Conservation (phyloP, 2,329 filamentous ascomycete species). For the Trichophyton equinum region DNA sequence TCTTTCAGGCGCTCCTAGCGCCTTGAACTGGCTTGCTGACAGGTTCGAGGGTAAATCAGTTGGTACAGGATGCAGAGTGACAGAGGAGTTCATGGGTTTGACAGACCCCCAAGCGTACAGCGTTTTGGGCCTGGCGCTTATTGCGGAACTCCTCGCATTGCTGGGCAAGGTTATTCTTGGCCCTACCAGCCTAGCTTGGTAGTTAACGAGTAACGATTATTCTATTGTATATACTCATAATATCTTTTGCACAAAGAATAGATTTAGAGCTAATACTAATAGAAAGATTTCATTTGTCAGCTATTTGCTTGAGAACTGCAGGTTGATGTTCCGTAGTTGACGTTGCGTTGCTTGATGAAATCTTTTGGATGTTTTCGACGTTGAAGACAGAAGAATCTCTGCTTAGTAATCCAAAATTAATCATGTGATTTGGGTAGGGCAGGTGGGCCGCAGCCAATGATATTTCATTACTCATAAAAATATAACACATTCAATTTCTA, state of each 20-base stretch:
- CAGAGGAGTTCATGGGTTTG: conserved; percentile 5
- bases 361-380: too few species aligned
- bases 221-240: not conserved
- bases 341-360: too few species aligned
- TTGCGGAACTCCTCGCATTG: conserved; percentile 5
- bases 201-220: not conserved
- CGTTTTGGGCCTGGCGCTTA: conserved; percentile 5
- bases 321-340: not conserved
- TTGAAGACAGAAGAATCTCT: too few species aligned
- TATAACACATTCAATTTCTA: not conserved
- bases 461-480: too few species aligned
- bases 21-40: conserved; percentile 21
- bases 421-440: too few species aligned
- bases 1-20: conserved; percentile 23
- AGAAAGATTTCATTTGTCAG: not conserved
- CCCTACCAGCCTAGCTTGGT: not conserved
- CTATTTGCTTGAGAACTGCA: not conserved
- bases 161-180: conserved; percentile 6
- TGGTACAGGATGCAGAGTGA: conserved; percentile 4
- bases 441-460: too few species aligned
- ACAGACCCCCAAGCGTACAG: conserved; percentile 5
- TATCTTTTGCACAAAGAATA: not conserved
- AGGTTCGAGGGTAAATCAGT: conserved; percentile 13
- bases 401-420: too few species aligned
- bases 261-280: not conserved